Evolutionary conservation across 1,284 basidiomycete species (phyloP).

Genomic region (Abortiporus biennis): DNA sequence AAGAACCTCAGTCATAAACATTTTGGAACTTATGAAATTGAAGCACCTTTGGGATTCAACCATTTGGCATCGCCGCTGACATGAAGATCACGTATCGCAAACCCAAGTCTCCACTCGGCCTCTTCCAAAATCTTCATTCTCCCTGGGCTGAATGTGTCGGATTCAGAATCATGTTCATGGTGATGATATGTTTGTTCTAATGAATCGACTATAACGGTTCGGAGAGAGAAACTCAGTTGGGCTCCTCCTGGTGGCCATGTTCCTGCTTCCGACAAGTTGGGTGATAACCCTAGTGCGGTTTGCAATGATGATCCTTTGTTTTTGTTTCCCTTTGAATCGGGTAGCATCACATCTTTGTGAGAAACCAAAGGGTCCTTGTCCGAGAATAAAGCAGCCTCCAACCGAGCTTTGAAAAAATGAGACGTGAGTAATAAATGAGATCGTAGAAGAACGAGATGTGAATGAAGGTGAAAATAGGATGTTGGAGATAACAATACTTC

Average conservation of each 20-base stretch:
- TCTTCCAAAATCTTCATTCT: constrained; percentile 39
- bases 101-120: constrained; percentile 75
- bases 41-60: constrained; percentile 72
- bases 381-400: constrained; percentile 63
- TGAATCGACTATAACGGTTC: constrained; percentile 76
- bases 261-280: constrained; percentile 60
- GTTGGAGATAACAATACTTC: constrained; percentile 49
- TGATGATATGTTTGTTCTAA: constrained; percentile 18
- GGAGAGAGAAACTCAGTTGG: constrained; percentile 74
- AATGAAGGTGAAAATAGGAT: constrained; percentile 47
- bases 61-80: constrained; percentile 64
- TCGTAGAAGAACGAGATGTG: constrained; percentile 62
- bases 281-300: constrained; percentile 72
- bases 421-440: constrained; percentile 66
- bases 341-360: constrained; percentile 1
- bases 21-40: background rate
- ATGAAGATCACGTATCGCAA: constrained; percentile 72
- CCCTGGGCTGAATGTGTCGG: constrained; percentile 16
- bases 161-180: constrained; percentile 18
- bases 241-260: constrained; percentile 83
- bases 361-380: constrained; percentile 44
- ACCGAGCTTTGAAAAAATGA: constrained; percentile 56
- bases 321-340: background rate
- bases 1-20: background rate
- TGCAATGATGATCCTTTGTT: constrained; percentile 13